A percentile compares a stretch with the other conserved stretches of the same genome.
These are phyloP conservation scores for Chenopodium quinoa DNA, from an alignment of 148 eudicot species.

Conservation along the genomic window DNA sequence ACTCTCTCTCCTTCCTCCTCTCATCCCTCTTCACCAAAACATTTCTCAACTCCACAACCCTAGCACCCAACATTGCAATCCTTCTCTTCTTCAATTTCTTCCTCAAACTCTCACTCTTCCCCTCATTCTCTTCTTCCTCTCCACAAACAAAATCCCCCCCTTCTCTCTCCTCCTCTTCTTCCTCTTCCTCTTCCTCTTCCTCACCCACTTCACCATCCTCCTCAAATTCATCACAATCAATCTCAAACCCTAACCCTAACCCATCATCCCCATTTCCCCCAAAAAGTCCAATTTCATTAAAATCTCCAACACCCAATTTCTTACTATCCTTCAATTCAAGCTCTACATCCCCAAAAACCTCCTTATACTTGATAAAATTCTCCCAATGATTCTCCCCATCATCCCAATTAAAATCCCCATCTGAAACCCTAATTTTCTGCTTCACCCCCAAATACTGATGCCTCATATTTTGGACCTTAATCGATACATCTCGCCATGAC, in stretches of 20 bases:
- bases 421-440: conserved; percentile 58
- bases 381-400: conserved; percentile 87
- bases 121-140: conserved; percentile 32
- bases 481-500: conserved; percentile 92
- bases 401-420: conserved; percentile 58
- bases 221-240: conserved; percentile 47
- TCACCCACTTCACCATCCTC: conserved; percentile 34
- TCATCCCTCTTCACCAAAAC: conserved; percentile 58
- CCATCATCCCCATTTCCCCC: conserved; percentile 42
- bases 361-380: conserved; percentile 68
- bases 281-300: conserved; percentile 26
- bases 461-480: conserved; percentile 93
- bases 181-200: conserved; percentile 16
- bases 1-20: conserved; percentile 58
- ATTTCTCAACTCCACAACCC: conserved; percentile 62
- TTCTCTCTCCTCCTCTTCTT: conserved; percentile 27
- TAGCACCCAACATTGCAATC: conserved; percentile 50
- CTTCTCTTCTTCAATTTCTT: conserved; percentile 43
- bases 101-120: conserved; percentile 25
- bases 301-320: conserved; percentile 30
- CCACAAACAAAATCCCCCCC: conserved; percentile 28
- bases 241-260: conserved; percentile 38
- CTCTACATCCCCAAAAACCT: conserved; percentile 87
- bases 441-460: conserved; percentile 91
- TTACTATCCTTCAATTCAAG: conserved; percentile 42